Evolutionary conservation across 176 grass and related monocot genomes (phyloP).

Genomic region (Musa acuminata): DNA sequence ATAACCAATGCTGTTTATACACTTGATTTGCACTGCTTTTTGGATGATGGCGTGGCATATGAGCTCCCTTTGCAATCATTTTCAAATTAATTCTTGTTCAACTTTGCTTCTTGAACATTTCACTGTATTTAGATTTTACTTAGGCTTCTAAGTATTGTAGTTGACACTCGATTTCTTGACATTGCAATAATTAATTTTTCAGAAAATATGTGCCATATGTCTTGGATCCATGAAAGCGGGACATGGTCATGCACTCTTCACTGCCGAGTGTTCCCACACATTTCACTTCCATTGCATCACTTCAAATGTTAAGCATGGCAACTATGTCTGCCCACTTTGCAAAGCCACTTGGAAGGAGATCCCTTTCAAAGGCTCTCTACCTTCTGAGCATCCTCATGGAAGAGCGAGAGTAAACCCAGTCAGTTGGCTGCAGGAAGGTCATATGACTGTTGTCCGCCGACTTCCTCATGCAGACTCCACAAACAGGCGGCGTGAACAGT

Average conservation of each 20-base stretch:
- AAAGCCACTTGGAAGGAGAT: slow-evolving; percentile 82
- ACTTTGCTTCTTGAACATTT: too few relatives aligned
- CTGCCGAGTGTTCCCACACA: slow-evolving; percentile 72
- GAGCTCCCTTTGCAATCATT: too few relatives aligned
- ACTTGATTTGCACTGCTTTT: too few relatives aligned
- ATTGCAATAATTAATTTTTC: slow-evolving; percentile 9
- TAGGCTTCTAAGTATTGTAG: not conserved
- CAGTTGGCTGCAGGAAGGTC: slow-evolving; percentile 38
- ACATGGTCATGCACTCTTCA: slow-evolving; percentile 74
- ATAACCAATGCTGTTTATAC: too few relatives aligned
- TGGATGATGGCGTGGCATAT: too few relatives aligned
- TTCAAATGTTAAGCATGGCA: slow-evolving; percentile 50
- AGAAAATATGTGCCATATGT: slow-evolving; percentile 75
- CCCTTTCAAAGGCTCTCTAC: slow-evolving; percentile 24
- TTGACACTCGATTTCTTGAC: not conserved
- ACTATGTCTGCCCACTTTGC: slow-evolving; percentile 61
- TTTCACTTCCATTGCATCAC: slow-evolving; percentile 73
- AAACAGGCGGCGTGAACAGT: slow-evolving; percentile 25
- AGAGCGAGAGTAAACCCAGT: slow-evolving; percentile 53
- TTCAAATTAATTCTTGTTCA: too few relatives aligned
- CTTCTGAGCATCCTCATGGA: slow-evolving; percentile 39
- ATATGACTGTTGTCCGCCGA: slow-evolving; percentile 40
- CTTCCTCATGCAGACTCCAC: slow-evolving; percentile 30
- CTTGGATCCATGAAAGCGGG: slow-evolving; percentile 63
- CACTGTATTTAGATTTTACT: too few relatives aligned